These are phyloP conservation scores for Russula olivacea DNA, from an alignment of 768 basidiomycete species.

Conservation along the genomic window DNA sequence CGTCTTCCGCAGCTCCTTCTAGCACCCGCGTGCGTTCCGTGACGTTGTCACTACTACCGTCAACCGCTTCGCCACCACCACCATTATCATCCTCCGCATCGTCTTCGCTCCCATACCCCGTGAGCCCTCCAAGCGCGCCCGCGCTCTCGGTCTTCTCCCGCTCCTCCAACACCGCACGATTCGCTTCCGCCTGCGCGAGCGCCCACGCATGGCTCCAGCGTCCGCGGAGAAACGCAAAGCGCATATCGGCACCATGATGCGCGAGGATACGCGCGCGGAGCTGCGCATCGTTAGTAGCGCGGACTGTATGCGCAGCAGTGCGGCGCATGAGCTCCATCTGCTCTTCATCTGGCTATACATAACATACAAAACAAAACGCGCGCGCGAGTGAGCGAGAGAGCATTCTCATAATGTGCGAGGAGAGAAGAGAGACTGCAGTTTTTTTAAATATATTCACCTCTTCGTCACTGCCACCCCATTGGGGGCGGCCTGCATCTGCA, in stretches of 20 bases:
- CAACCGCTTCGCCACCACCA: conserved; percentile 19
- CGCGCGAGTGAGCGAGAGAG: no score
- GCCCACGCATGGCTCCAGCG: conserved; percentile 67
- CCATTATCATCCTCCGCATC: conserved; percentile 9
- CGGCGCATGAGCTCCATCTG: conserved; percentile 65
- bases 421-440: no score
- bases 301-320: conserved; percentile 61
- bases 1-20: not conserved
- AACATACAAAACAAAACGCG: no score
- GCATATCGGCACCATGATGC: conserved; percentile 70
- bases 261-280: conserved; percentile 86
- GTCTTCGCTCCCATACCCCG: conserved; percentile 43
- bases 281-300: conserved; percentile 72
- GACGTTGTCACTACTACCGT: conserved; percentile 19
- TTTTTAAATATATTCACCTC: conserved; percentile 48
- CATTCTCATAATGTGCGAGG: no score
- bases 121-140: conserved; percentile 45
- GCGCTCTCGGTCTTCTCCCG: conserved; percentile 25
- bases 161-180: conserved; percentile 28
- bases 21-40: not conserved
- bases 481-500: conserved; percentile 39
- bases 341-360: conserved; percentile 50
- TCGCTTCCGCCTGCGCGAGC: conserved; percentile 44
- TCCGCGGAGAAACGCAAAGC: conserved; percentile 79
- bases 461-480: conserved; percentile 66